A percentile compares a stretch with the other conserved stretches of the same genome.
phyloP scores from a whole-genome alignment of 1,284 basidiomycete genomes.

The Apiotrichum siamense region DNA sequence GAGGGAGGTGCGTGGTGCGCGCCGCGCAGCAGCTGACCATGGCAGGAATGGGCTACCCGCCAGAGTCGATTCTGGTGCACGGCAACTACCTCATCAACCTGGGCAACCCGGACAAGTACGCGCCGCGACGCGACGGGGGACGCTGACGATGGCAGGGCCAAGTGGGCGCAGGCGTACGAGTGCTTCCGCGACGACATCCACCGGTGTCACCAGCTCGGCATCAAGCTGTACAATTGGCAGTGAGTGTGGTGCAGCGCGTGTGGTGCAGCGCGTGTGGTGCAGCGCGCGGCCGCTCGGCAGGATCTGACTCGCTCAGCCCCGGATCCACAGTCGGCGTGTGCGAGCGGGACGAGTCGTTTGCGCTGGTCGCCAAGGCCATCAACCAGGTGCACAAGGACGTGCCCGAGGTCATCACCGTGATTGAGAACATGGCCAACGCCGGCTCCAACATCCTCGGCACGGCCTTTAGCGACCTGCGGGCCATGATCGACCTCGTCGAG shows the following conservation, averaged over 20 bases:
- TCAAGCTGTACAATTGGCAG: slow-evolving; percentile 79
- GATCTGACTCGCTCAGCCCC: slow-evolving; percentile 52
- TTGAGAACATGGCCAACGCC: slow-evolving; percentile 83
- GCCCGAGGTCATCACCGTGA: slow-evolving; percentile 57
- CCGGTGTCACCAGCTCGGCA: slow-evolving; percentile 69
- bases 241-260: no score
- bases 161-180: slow-evolving; percentile 67
- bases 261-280: no score
- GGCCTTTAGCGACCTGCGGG: slow-evolving; percentile 60
- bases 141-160: slow-evolving; percentile 50
- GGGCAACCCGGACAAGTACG: slow-evolving; percentile 69
- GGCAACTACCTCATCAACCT: slow-evolving; percentile 82
- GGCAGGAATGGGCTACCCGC: slow-evolving; percentile 54
- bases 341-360: slow-evolving; percentile 58
- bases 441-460: slow-evolving; percentile 70
- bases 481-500: slow-evolving; percentile 65
- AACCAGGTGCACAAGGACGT: slow-evolving; percentile 71
- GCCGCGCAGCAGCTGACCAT: background rate
- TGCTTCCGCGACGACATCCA: slow-evolving; percentile 80
- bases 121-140: no score
- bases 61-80: slow-evolving; percentile 64
- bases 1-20: slow-evolving; percentile 31
- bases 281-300: background rate
- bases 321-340: slow-evolving; percentile 70
- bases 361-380: slow-evolving; percentile 65